Percentiles rank a stretch among this genome's conserved stretches.
Conservation (phyloP, 1,284 basidiomycete genomes). For the Cryptococcus sp. region DNA sequence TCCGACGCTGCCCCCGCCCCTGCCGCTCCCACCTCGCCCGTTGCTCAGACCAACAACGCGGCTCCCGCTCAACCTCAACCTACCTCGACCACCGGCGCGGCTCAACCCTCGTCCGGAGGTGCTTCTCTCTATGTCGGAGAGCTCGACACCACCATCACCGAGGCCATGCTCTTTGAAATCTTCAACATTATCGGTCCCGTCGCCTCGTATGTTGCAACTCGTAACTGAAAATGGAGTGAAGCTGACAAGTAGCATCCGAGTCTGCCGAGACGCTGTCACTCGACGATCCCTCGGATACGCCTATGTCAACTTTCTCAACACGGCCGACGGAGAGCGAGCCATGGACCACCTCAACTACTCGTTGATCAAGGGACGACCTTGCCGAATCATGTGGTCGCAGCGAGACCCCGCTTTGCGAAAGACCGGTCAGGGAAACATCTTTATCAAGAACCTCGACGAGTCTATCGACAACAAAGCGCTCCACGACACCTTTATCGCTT, state of each 20-base stretch:
- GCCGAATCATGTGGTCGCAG: slow-evolving; percentile 99
- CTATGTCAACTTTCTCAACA: slow-evolving; percentile 98
- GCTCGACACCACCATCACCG: slow-evolving; percentile 94
- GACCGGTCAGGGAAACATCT: slow-evolving; percentile 99
- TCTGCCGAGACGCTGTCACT: slow-evolving; percentile 99
- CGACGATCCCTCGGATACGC: slow-evolving; percentile 99
- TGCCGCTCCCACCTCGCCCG: slow-evolving; percentile 24
- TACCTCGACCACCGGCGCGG: slow-evolving; percentile 56
- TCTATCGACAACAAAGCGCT: slow-evolving; percentile 99
- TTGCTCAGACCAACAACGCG: slow-evolving; percentile 21
- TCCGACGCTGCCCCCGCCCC: slow-evolving; percentile 24
- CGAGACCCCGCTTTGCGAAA: slow-evolving; percentile 98
- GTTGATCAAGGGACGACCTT: slow-evolving; percentile 94
- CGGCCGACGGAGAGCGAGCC: slow-evolving; percentile 95
- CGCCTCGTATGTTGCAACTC: slow-evolving; percentile 59
- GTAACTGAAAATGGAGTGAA: slow-evolving; percentile 48
- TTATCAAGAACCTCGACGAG: slow-evolving; percentile 99
- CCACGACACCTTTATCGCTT: slow-evolving; percentile 98
- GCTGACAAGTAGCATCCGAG: too few species aligned
- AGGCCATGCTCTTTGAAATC: slow-evolving; percentile 99
- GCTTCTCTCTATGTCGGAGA: slow-evolving; percentile 99
- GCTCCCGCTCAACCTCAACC: slow-evolving; percentile 41
- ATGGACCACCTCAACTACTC: slow-evolving; percentile 99
- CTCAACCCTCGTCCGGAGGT: slow-evolving; percentile 56
- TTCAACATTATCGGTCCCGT: slow-evolving; percentile 99